Evolutionary conservation across 495 filamentous ascomycete species (phyloP).

Genomic region (Polyplosphaeria fusca): DNA sequence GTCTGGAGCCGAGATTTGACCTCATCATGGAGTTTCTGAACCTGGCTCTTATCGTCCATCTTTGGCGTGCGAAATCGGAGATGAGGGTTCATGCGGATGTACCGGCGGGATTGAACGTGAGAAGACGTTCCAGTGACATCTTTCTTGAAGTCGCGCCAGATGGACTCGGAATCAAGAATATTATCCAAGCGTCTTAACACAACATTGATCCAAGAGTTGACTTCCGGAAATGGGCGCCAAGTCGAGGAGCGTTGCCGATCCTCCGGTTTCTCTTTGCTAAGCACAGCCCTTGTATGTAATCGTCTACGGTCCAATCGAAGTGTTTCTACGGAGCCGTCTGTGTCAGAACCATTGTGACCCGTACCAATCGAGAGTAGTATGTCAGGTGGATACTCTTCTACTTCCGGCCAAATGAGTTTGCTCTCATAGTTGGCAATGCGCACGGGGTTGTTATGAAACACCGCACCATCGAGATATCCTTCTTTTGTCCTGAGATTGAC

Average conservation of each 20-base stretch:
- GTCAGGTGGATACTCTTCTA: slow-evolving; percentile 43
- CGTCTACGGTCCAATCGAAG: too few species aligned
- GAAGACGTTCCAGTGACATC: too few species aligned
- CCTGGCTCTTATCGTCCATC: slow-evolving; percentile 9
- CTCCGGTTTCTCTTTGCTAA: too few species aligned
- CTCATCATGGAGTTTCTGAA: neutral
- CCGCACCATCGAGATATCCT: slow-evolving; percentile 47
- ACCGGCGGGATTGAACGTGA: neutral
- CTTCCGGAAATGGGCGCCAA: too few species aligned
- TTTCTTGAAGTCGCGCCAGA: slow-evolving; percentile 2
- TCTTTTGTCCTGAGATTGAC: slow-evolving; percentile 39
- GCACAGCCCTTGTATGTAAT: too few species aligned
- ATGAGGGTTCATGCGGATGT: slow-evolving; percentile 3
- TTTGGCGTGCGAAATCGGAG: neutral
- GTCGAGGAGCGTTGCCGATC: too few species aligned
- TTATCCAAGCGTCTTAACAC: neutral
- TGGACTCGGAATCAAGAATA: slow-evolving; percentile 1
- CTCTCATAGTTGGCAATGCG: slow-evolving; percentile 48
- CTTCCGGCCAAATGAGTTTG: slow-evolving; percentile 49
- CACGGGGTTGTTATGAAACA: slow-evolving; percentile 50
- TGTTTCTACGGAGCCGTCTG: too few species aligned
- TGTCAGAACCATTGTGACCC: slow-evolving; percentile 1
- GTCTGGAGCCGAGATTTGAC: neutral
- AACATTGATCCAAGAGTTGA: neutral
- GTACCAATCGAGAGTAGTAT: slow-evolving; percentile 51